Base-by-base conservation (phyloP, 2,329 filamentous ascomycete genomes). In the Pseudogymnoascus sp. region DNA sequence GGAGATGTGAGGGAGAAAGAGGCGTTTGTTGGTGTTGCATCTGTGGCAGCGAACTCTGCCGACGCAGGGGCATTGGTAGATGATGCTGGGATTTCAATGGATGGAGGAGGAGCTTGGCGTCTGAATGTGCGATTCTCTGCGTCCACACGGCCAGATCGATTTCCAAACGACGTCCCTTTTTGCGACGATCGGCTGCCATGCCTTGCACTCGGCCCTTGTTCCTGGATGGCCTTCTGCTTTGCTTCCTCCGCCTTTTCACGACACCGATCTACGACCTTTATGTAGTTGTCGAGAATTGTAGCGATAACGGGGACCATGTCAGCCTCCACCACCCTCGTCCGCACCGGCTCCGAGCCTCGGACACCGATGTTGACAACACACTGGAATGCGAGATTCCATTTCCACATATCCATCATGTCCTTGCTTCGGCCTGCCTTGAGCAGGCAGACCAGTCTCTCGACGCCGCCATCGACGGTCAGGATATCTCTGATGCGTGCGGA, bases 351-450 rank as follows among this genome's bases (percentile, higher is more conserved):
- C 11, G 94, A 97, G 63, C 94, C 94, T 67, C 94, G 85, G 63
- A 99, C 93, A 62, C 94, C 94, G 71, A 99, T 97, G 75, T 99
- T 99, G 73, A 99, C 94, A 66, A 97, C 92, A 74, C 94, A 99
- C 76, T 97, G 94, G 74, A 99, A 99, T 60, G 94, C 94, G 65
- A 99, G 82, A 72, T 97, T 99, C 94, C 94, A 99, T 77, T 97
- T 97, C 94, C 94, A 99, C 90, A 96, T 96, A 74, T 97, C 93
- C 93, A 97, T 97, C 86, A 97, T 88, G 74, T 99, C 93, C 76
- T 92, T 95, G 77, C 90, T 97, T 72, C 94, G 84, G 65, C 94
- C 94, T 76, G 96, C 91, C 76, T 99, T 99, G 74, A 99, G 84
- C 71, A 99, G 97, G 82, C 91, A 97, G 73, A 99, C 90, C 68